A percentile compares a stretch with the other conserved stretches of the same genome.
Evolutionary conservation across 768 basidiomycete species (phyloP).

Genomic region (Paxillus rubicundulus): DNA sequence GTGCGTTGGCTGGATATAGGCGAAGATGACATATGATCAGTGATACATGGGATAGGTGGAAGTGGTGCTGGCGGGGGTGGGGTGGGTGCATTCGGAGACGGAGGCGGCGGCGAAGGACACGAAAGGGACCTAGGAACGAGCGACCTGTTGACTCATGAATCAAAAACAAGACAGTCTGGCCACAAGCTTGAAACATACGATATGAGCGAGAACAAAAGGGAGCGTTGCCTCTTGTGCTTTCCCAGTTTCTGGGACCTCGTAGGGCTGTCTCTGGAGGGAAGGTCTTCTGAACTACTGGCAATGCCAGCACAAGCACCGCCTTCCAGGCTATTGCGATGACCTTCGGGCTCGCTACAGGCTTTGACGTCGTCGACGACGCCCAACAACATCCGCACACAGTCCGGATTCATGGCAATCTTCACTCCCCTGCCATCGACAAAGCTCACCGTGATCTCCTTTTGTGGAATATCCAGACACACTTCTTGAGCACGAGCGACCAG

Average conservation of each 20-base stretch:
- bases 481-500: conserved; percentile 53
- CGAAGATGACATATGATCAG: conserved; percentile 23
- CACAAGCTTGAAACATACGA: conserved; percentile 36
- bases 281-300: conserved; percentile 16
- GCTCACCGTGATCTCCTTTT: conserved; percentile 44
- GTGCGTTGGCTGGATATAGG: conserved; percentile 22
- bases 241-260: conserved; percentile 33
- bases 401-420: conserved; percentile 45
- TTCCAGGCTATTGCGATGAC: conserved; percentile 32
- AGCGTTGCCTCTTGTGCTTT: conserved; percentile 69
- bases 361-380: conserved; percentile 53
- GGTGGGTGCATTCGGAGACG: conserved; percentile 13
- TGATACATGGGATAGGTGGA: conserved; percentile 28
- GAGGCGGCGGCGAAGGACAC: conserved; percentile 18
- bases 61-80: conserved; percentile 30
- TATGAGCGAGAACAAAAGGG: conserved; percentile 67
- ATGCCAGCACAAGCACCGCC: conserved; percentile 21
- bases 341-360: conserved; percentile 39
- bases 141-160: conserved; percentile 16
- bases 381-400: conserved; percentile 46
- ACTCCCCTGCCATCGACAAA: conserved; percentile 58
- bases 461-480: conserved; percentile 59
- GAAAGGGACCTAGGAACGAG: conserved; percentile 34
- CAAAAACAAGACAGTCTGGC: conserved; percentile 4
- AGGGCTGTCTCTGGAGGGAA: conserved; percentile 12